Evolutionary conservation across 1,139 yeast species (phyloP), one percentile per base, ranked within the genome.

Genomic region (Sugiyamaella japonica): DNA sequence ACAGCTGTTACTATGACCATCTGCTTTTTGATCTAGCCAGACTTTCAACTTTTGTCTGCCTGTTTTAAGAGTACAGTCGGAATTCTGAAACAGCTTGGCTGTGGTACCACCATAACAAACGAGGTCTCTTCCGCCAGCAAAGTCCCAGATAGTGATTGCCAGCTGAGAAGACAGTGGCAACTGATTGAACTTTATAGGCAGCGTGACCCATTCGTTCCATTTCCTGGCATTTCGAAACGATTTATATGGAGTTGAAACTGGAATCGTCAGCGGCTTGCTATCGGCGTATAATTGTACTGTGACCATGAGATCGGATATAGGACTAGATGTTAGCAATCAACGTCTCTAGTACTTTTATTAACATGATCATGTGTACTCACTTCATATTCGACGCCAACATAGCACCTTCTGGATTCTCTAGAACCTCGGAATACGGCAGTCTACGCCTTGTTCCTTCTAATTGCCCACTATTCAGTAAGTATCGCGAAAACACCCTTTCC

Each of bases 131-230:
- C 81, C 76, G 7, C 85, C 83, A 16, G 77, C 81, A 62, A 77
- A 81, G 64, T 86, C 96, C 81, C 82, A 86, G 10, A 86, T 65
- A n/a, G 80, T 76, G 39, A 93, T 76, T 55, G 80, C 79, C 31
- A 91, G 68, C 60, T 77, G 80, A 2, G 93, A 71, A 44, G 81
- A 80, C 31, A 82, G 67, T 3, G 89, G 84, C 15, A 93, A 69
- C 63, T 89, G 95, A 55, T 81, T 79, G 62, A 86, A 83, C 56
- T 78, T 76, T 6, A 90, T 78, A 0, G 97, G 93, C 48, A 93
- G 70, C 48, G 80, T 77, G 31, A 89, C 70, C 84, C 87, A 83
- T 60, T 82, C 82, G 58, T 81, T 76, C 84, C 85, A 82, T 47
- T 61, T 64, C 46, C 70, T 59, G 2, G 66, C 59, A 46, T 75